These are phyloP conservation scores for Asparagopsis taxiformis DNA, from an alignment of 31 red algal genomes.

Conservation along the genomic window DNA sequence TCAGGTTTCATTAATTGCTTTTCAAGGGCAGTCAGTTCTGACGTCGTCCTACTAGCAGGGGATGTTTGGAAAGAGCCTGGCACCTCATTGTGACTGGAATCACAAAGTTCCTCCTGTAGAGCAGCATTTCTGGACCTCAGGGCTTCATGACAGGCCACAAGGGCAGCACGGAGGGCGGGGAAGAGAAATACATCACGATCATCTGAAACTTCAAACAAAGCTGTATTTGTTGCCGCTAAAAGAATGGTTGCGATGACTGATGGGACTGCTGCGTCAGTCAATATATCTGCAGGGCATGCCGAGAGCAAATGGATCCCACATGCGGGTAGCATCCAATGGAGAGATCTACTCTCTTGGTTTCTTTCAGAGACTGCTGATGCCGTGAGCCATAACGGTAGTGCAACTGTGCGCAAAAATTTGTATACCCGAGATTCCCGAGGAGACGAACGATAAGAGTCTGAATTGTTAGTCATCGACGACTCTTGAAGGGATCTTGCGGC, in stretches of 20 bases:
- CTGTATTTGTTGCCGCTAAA: not conserved
- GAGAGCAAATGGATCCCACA: slow-evolving; percentile 58
- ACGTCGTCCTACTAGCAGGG: not conserved
- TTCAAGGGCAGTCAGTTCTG: slow-evolving; percentile 40
- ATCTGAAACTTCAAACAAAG: no score
- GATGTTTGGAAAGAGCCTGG: not conserved
- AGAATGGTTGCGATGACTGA: slow-evolving; percentile 38
- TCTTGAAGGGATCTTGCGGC: not conserved
- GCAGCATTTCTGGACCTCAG: slow-evolving; percentile 34
- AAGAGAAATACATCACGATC: slow-evolving; percentile 43
- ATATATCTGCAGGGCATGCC: slow-evolving; percentile 22
- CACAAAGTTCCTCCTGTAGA: slow-evolving; percentile 18
- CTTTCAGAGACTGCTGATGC: slow-evolving; percentile 9
- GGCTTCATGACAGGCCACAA: slow-evolving; percentile 42
- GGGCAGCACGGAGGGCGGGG: slow-evolving; percentile 41
- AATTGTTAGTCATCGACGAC: not conserved
- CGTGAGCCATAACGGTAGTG: slow-evolving; percentile 64
- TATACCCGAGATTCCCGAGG: slow-evolving; percentile 12
- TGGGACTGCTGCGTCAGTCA: slow-evolving; percentile 50
- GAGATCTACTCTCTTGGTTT: slow-evolving; percentile 7
- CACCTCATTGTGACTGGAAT: not conserved
- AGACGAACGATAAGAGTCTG: slow-evolving; percentile 9
- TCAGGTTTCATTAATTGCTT: slow-evolving; percentile 42
- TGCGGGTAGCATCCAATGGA: slow-evolving; percentile 68
- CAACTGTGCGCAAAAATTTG: slow-evolving; percentile 52